Conservation (phyloP, 257 asterid species). For the Coffea canephora region DNA sequence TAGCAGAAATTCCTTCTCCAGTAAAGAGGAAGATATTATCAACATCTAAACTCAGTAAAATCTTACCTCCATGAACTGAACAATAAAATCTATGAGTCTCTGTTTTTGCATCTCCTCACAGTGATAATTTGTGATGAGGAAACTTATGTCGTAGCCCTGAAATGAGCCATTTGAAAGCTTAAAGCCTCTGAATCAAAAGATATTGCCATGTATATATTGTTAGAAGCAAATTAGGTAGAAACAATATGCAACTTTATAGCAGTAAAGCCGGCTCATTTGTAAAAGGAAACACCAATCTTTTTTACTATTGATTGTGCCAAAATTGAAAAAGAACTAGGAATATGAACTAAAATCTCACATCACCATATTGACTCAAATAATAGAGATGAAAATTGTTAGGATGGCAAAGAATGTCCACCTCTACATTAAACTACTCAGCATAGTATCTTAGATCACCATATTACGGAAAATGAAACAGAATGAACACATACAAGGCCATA, state of each 20-base stretch:
- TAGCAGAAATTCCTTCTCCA: no score
- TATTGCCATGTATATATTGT: background rate
- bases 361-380: background rate
- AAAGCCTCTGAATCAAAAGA: constrained; percentile 1
- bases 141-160: constrained; percentile 99
- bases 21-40: background rate
- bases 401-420: background rate
- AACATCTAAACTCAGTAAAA: background rate
- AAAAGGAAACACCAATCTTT: background rate
- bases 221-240: constrained; percentile 10
- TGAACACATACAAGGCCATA: no score
- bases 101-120: constrained; percentile 99
- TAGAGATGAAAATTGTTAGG: background rate
- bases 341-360: background rate
- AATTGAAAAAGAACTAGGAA: background rate
- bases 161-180: constrained; percentile 16
- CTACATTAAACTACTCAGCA: no score
- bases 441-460: no score
- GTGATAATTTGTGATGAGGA: constrained; percentile 88
- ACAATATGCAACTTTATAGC: background rate
- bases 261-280: background rate
- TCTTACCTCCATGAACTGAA: constrained; percentile 97
- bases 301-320: background rate
- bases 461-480: no score
- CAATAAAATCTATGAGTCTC: constrained; percentile 90